Base-by-base conservation (phyloP, 192 early-diverging fungal species). In the Backusella westeae region DNA sequence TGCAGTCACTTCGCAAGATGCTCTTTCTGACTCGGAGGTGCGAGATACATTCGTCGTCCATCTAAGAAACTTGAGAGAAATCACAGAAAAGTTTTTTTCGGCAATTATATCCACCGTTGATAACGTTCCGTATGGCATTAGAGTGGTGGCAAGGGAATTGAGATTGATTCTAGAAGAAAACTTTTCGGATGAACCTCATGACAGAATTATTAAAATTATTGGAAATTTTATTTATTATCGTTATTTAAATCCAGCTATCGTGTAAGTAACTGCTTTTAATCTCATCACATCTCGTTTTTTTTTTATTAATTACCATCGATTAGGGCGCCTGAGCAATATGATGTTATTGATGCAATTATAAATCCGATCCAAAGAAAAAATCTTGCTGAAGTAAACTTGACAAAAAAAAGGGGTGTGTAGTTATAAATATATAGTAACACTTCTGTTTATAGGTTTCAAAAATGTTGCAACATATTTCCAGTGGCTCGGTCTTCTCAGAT, bases 231-330 rank as follows among this genome's bases (percentile, higher is more conserved):
- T 99, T 34, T 99, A 98, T 87, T 99, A 99, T 84, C 93, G 97
- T 42, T 99, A 98, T 84, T 92, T 99, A 81, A 99, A 96, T 85
- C 98, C 98, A n/a, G 98, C 94, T 6, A 99, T 99, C 14, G 73
- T 79, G 78, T 79, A 75, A 74, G 77, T 39, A 29, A 32, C 4
- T 38, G 15, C 1, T 41, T 41, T 67, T 38, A 5, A 66, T 67
- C 17, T 32, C 35, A 26, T 34, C 41, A 17, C 9, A 29, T 29
- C 1, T 1, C 29, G 1, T 29, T 3, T 69, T 19, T 75, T 21
- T 3, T 39, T 23, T 41, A 4, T 63, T 26, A 63, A 39, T 29
- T 42, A 19, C 35, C n/a, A 21, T 12, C n/a, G 8, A 46, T 67
- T 77, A 91, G 97, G 68, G 96, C 97, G 15, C 98, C 98, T 34